phyloP scores from a whole-genome alignment of 2,329 filamentous ascomycete species.

The Cladosporium oxysporum region DNA sequence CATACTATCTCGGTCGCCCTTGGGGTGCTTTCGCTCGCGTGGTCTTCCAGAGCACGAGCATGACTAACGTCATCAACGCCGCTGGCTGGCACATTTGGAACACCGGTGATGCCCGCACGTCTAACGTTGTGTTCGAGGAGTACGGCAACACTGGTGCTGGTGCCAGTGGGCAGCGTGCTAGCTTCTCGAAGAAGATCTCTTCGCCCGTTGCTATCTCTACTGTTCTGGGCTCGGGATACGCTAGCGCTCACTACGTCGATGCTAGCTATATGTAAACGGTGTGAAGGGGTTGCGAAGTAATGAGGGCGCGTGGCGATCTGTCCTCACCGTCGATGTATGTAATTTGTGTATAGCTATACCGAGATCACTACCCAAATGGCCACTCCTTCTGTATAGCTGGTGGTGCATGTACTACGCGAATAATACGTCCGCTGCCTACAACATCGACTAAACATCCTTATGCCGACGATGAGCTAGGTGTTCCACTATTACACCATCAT shows the following conservation, averaged over 20 bases:
- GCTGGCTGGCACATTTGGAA: slow-evolving; percentile 63
- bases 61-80: slow-evolving; percentile 59
- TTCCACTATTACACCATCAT: no score
- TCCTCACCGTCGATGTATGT: no score
- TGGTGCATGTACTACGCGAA: no score
- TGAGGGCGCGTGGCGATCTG: no score
- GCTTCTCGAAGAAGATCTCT: slow-evolving; percentile 47
- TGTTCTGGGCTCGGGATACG: slow-evolving; percentile 49
- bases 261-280: slow-evolving; percentile 37
- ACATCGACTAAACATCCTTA: no score
- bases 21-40: slow-evolving; percentile 55
- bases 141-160: slow-evolving; percentile 60
- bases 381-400: no score
- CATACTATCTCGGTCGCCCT: slow-evolving; percentile 55
- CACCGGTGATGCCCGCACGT: slow-evolving; percentile 49
- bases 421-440: no score
- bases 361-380: no score
- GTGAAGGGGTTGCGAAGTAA: not conserved
- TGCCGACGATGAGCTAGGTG: no score
- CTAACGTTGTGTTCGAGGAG: slow-evolving; percentile 59
- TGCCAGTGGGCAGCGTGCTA: slow-evolving; percentile 54
- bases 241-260: slow-evolving; percentile 45
- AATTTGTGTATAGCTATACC: no score
- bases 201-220: slow-evolving; percentile 45
- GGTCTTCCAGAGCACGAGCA: slow-evolving; percentile 52